These are phyloP conservation scores for Protea cynaroides DNA, from an alignment of 164 flowering plant genomes.

Conservation along the genomic window DNA sequence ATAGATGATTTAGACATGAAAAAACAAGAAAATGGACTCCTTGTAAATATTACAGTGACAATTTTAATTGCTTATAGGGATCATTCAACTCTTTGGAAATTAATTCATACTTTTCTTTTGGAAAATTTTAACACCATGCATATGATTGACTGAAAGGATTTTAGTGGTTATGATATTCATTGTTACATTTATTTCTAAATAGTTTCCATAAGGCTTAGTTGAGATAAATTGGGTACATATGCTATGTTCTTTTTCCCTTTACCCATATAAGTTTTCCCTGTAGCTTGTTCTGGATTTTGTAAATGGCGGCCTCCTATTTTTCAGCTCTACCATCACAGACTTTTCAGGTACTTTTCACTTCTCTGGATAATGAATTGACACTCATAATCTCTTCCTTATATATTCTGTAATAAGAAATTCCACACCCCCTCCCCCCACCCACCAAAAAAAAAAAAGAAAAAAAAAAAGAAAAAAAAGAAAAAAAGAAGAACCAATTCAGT, in stretches of 20 bases:
- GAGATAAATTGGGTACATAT: too few species aligned
- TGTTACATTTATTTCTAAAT: background rate
- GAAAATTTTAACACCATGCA: background rate
- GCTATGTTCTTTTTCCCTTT: too few species aligned
- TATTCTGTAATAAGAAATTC: too few species aligned
- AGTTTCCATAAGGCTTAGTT: too few species aligned
- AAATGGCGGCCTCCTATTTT: constrained; percentile 81
- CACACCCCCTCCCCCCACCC: too few species aligned
- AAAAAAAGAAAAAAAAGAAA: too few species aligned
- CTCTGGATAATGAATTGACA: background rate
- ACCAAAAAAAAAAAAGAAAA: too few species aligned
- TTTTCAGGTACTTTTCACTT: constrained; percentile 52
- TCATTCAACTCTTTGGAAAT: too few species aligned
- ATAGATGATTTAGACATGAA: too few species aligned
- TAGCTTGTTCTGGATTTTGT: constrained; percentile 80
- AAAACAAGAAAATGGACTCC: too few species aligned
- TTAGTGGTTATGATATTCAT: background rate
- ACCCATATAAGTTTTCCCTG: constrained; percentile 7
- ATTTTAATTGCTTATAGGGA: background rate
- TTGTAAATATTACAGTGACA: background rate
- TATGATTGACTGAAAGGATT: background rate
- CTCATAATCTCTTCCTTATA: constrained; percentile 19
- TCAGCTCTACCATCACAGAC: constrained; percentile 77
- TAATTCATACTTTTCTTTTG: background rate
- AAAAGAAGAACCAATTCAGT: too few species aligned